Base-by-base conservation (phyloP, 2,329 filamentous ascomycete species). In the Xylaria polymorpha region DNA sequence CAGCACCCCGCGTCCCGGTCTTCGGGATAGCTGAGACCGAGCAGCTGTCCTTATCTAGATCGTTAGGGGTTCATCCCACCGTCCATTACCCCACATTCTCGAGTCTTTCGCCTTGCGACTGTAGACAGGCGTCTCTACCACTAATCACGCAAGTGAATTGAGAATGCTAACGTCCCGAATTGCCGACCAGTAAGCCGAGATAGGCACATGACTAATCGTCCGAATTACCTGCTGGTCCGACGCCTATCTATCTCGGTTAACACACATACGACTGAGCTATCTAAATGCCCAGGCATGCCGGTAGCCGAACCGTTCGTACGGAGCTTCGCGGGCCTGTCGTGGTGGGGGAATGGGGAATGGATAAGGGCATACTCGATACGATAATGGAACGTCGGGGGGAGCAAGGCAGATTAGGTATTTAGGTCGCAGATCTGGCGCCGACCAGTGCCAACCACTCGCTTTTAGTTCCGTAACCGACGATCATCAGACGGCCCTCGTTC, bases 401-500 rank as follows among this genome's bases (percentile, higher is more conserved):
- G 25, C 4, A 29, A 29, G 25, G 25, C 4, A 29, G 25, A 29
- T 29, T 29, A 12, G 32, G n/a, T 25, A 53, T 60, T 58, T 32
- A 61, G 61, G 62, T 72, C 71, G 71, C 56, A 68, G 58, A 73
- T 73, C 71, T 73, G 66, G 29, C 63, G 67, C 71, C 71, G 71
- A 73, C 64, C 22, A 50, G 25, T 41, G 37, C 61, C 37, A 67
- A 4, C 61, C 48, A 51, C 22, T 57, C 64, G 18, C 22, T 51
- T 56, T 59, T 41, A 57, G 57, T 62, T 62, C 58, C 56, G 37
- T 29, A 51, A 51, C 56, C 18, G 41, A 67, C 59, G 25, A 61
- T 66, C 56, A 43, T 58, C 55, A 29, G 48, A 22, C 50, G 29
- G 48, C n/a, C 37, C 14, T 66, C 14, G 9, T 64, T 43, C 37